phyloP scores from a whole-genome alignment of 2,329 filamentous ascomycete genomes.

The Botrytis fragariae region DNA sequence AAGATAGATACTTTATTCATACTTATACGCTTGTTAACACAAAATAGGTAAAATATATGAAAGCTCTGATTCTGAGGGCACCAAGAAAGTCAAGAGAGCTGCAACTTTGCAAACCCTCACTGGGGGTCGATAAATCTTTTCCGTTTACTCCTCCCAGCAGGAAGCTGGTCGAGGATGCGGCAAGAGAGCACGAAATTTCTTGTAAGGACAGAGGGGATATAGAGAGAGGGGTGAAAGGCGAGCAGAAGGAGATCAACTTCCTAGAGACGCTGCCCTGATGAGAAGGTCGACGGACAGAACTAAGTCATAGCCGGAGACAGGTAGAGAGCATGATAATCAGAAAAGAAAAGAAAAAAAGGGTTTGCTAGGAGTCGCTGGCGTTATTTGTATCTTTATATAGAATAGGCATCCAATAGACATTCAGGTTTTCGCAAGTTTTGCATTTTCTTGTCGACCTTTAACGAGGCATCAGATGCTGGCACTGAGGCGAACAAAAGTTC shows the following conservation, averaged over 20 bases:
- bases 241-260: neutral
- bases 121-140: neutral
- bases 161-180: neutral
- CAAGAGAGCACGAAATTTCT: no score
- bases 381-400: neutral
- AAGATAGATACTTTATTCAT: neutral
- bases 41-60: neutral
- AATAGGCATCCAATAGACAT: neutral
- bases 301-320: neutral
- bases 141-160: neutral
- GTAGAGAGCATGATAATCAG: neutral
- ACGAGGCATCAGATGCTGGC: neutral
- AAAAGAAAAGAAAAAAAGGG: neutral
- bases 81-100: no score
- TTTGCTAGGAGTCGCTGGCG: neutral
- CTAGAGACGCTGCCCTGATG: neutral
- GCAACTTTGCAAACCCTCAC: no score
- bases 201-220: neutral
- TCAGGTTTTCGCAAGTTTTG: neutral
- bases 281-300: neutral
- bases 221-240: neutral
- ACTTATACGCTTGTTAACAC: neutral
- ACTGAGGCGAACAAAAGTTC: neutral
- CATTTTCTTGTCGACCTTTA: neutral
- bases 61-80: neutral